These are phyloP conservation scores for Musa schizocarpa DNA, from an alignment of 176 grass and related monocot genomes.

Conservation along the genomic window DNA sequence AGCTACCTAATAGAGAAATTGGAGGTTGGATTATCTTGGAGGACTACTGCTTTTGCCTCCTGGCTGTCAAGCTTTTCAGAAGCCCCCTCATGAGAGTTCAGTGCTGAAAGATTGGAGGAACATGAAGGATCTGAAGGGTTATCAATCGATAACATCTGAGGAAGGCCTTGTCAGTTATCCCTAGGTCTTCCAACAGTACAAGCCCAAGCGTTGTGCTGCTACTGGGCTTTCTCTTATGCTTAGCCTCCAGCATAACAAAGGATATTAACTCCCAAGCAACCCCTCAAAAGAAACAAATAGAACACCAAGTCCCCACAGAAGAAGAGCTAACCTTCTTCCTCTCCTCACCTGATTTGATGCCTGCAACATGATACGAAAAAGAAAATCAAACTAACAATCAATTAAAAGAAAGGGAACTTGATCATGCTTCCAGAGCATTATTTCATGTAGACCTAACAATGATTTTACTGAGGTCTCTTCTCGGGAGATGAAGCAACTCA, in stretches of 20 bases:
- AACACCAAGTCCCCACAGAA: neutral
- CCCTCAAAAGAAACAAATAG: neutral
- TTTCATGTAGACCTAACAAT: slow-evolving; percentile 13
- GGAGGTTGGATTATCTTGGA: slow-evolving; percentile 42
- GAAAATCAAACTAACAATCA: neutral
- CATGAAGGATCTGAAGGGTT: slow-evolving; percentile 52
- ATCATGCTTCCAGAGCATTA: slow-evolving; percentile 8
- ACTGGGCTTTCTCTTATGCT: slow-evolving; percentile 70
- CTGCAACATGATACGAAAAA: neutral
- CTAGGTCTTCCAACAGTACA: slow-evolving; percentile 34
- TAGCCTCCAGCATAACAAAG: slow-evolving; percentile 70
- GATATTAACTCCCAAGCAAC: neutral
- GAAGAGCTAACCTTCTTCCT: neutral
- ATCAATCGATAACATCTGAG: slow-evolving; percentile 91
- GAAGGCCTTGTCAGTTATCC: slow-evolving; percentile 34
- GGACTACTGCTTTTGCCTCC: slow-evolving; percentile 40
- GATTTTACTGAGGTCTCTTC: neutral
- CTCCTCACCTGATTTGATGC: slow-evolving; percentile 12
- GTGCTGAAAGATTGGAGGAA: slow-evolving; percentile 36
- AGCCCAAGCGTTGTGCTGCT: slow-evolving; percentile 68
- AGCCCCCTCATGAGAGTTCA: slow-evolving; percentile 32
- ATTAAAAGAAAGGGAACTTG: neutral
- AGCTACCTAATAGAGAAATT: slow-evolving; percentile 94
- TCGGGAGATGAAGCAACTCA: too few relatives aligned
- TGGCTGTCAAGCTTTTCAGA: slow-evolving; percentile 25